phyloP scores from a whole-genome alignment of 768 basidiomycete species.

The Rhodotorula paludigena region DNA sequence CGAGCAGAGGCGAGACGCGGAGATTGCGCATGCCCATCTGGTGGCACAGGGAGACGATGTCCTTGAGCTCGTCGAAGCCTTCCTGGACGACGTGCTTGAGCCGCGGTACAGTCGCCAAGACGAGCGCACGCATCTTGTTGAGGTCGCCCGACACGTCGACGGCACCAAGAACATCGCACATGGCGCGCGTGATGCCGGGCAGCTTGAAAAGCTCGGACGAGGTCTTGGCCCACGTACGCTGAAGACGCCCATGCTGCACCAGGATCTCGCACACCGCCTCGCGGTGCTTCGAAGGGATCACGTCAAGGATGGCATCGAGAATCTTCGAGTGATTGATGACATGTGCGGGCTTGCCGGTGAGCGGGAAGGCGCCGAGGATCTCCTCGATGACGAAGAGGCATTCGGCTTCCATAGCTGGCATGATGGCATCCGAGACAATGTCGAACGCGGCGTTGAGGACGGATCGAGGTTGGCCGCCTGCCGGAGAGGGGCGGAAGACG shows the following conservation, averaged over 20 bases:
- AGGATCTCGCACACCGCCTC: slow-evolving; percentile 38
- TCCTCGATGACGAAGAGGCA: slow-evolving; percentile 40
- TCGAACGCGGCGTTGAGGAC: slow-evolving; percentile 44
- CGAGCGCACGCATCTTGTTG: slow-evolving; percentile 28
- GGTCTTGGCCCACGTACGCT: slow-evolving; percentile 33
- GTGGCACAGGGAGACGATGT: slow-evolving; percentile 33
- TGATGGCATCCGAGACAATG: slow-evolving; percentile 42
- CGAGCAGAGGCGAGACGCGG: slow-evolving; percentile 41
- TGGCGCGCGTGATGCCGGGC: slow-evolving; percentile 33
- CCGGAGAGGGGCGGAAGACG: slow-evolving; percentile 37
- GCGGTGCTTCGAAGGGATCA: slow-evolving; percentile 32
- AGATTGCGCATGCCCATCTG: slow-evolving; percentile 42
- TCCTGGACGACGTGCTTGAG: slow-evolving; percentile 40
- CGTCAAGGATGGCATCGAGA: slow-evolving; percentile 40
- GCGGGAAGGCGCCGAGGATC: slow-evolving; percentile 33
- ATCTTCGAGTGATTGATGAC: slow-evolving; percentile 42
- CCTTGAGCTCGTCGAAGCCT: slow-evolving; percentile 36
- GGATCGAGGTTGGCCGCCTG: slow-evolving; percentile 42
- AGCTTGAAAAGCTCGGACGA: slow-evolving; percentile 40
- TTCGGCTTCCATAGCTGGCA: slow-evolving; percentile 45
- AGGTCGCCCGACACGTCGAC: slow-evolving; percentile 38
- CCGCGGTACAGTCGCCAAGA: slow-evolving; percentile 16
- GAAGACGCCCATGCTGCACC: slow-evolving; percentile 32
- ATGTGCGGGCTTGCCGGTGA: slow-evolving; percentile 35
- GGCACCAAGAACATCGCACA: slow-evolving; percentile 37